Conservation (phyloP, 345 rosid genomes). For the Hirschfeldia incana region DNA sequence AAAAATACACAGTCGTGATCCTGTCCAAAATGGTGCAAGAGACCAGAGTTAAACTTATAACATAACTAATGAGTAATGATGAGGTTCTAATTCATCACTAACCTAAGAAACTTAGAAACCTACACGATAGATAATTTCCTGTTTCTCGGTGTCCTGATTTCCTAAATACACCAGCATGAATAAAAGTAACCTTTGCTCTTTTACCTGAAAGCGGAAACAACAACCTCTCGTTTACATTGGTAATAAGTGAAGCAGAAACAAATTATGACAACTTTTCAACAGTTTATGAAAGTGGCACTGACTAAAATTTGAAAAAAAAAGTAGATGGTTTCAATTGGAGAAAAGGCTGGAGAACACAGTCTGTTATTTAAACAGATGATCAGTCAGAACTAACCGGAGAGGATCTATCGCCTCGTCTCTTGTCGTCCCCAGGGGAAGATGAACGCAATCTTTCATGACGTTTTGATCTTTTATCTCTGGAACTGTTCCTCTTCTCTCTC, state of each 20-base stretch:
- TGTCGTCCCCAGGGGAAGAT: constrained; percentile 46
- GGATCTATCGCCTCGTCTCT: constrained; percentile 39
- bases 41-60: too few species aligned
- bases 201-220: background rate
- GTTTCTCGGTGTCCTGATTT: too few species aligned
- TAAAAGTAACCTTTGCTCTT: background rate
- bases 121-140: too few species aligned
- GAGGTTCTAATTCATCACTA: too few species aligned
- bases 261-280: background rate
- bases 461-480: constrained; percentile 44
- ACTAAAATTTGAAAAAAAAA: background rate
- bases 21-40: too few species aligned
- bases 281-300: constrained; percentile 1
- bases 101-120: too few species aligned
- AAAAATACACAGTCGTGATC: too few species aligned
- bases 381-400: constrained; percentile 41
- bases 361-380: background rate
- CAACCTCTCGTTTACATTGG: background rate
- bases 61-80: too few species aligned
- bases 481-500: constrained; percentile 2
- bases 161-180: too few species aligned
- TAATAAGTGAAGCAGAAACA: background rate
- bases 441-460: constrained; percentile 48
- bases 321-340: background rate
- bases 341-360: background rate